These are phyloP conservation scores for Plasmodium cynomolgi DNA, from an alignment of 169 alveolate genomes.

Conservation along the genomic window DNA sequence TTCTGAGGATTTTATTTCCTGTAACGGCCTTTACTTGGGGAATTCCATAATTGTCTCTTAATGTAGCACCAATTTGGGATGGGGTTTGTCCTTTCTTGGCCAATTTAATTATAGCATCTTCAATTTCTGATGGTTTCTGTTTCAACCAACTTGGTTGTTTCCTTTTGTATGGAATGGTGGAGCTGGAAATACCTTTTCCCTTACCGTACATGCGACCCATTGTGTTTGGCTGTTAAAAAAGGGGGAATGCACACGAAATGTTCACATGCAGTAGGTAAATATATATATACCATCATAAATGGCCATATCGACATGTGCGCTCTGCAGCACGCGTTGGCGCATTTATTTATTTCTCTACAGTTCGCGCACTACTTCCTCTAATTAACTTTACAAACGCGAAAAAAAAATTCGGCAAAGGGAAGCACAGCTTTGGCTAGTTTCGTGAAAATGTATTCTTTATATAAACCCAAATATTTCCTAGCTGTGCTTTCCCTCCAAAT, in stretches of 20 bases:
- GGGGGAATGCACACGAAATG: not conserved
- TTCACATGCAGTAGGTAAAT: not conserved
- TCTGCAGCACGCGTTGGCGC: not conserved
- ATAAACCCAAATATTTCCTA: not conserved
- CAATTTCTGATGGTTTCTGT: slow-evolving; percentile 94
- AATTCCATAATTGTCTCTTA: slow-evolving; percentile 97
- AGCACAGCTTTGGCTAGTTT: not conserved
- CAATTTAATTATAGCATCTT: slow-evolving; percentile 94
- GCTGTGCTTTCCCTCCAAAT: not conserved
- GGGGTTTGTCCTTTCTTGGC: slow-evolving; percentile 99
- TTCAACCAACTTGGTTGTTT: slow-evolving; percentile 98
- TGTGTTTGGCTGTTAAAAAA: slow-evolving; percentile 23
- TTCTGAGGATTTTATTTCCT: slow-evolving; percentile 96
- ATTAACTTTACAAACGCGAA: not conserved
- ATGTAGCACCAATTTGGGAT: slow-evolving; percentile 98
- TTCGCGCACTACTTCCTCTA: not conserved
- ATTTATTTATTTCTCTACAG: not conserved
- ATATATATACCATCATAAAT: not conserved
- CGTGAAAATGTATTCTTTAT: not conserved
- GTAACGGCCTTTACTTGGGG: slow-evolving; percentile 97
- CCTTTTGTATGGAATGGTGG: slow-evolving; percentile 97
- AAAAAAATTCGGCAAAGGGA: not conserved
- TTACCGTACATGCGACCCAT: slow-evolving; percentile 95
- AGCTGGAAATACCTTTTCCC: slow-evolving; percentile 93
- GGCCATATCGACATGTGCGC: not conserved